Percentiles rank a stretch among this genome's conserved stretches.
Conservation (phyloP, 257 asterid species). For the Hygrophila difformis region DNA sequence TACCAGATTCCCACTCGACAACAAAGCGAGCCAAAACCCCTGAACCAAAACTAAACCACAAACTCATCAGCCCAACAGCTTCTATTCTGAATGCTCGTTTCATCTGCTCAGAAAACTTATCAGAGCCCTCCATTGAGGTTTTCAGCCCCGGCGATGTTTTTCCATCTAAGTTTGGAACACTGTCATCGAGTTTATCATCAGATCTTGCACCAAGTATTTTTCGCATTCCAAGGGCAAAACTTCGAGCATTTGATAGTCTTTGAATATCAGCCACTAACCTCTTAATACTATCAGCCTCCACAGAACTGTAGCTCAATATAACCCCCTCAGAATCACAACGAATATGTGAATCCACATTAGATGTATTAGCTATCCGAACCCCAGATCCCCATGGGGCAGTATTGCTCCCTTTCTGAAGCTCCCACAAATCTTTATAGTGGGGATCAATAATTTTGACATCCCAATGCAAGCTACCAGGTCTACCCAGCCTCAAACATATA, state of each 20-base stretch:
- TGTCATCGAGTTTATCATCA: slow-evolving; percentile 71
- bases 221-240: slow-evolving; percentile 83
- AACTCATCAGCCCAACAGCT: slow-evolving; percentile 95
- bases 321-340: slow-evolving; percentile 95
- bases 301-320: slow-evolving; percentile 77
- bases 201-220: slow-evolving; percentile 81
- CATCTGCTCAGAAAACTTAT: slow-evolving; percentile 75
- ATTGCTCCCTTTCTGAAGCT: slow-evolving; percentile 86
- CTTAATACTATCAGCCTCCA: slow-evolving; percentile 88
- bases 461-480: slow-evolving; percentile 99
- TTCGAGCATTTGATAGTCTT: slow-evolving; percentile 88
- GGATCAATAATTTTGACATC: slow-evolving; percentile 90
- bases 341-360: slow-evolving; percentile 95
- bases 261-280: slow-evolving; percentile 85
- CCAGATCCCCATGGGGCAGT: slow-evolving; percentile 88
- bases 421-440: slow-evolving; percentile 84
- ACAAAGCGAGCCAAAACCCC: slow-evolving; percentile 96
- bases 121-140: slow-evolving; percentile 41
- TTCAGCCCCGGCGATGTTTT: slow-evolving; percentile 51
- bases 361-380: slow-evolving; percentile 89
- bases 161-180: slow-evolving; percentile 37
- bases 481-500: slow-evolving; percentile 87
- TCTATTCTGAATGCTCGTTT: slow-evolving; percentile 85
- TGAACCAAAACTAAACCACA: slow-evolving; percentile 96
- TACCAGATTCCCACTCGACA: slow-evolving; percentile 96